Evolutionary conservation across 352 stramenopile species (phyloP).

Genomic region (Phytopythium cucurbitacearum): DNA sequence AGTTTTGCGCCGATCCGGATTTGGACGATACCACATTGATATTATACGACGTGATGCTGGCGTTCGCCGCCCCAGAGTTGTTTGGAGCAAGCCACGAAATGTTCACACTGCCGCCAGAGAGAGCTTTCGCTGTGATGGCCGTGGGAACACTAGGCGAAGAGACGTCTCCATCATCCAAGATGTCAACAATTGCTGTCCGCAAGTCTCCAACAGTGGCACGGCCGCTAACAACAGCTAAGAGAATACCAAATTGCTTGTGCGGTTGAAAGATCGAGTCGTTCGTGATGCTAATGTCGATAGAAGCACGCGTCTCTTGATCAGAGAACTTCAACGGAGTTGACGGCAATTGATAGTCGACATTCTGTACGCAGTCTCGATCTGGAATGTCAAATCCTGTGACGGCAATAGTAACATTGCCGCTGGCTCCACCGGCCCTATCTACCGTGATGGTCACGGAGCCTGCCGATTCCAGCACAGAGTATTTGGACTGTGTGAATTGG

Average conservation of each 20-base stretch:
- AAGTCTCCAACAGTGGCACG: constrained; percentile 16
- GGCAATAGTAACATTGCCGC: constrained; percentile 13
- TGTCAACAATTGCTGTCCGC: constrained; percentile 19
- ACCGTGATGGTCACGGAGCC: constrained; percentile 16
- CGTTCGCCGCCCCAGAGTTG: constrained; percentile 27
- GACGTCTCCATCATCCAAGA: constrained; percentile 46
- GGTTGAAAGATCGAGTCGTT: constrained; percentile 44
- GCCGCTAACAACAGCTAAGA: constrained; percentile 17
- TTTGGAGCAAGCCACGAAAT: constrained; percentile 25
- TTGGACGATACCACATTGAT: constrained; percentile 16
- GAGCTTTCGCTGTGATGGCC: constrained; percentile 4
- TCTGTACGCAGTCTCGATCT: constrained; percentile 9
- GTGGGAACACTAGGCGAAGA: constrained; percentile 27
- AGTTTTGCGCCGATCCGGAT: constrained; percentile 5
- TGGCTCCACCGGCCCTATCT: constrained; percentile 19
- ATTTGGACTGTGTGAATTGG: constrained; percentile 22
- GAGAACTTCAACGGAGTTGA: constrained; percentile 12
- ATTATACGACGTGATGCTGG: constrained; percentile 23
- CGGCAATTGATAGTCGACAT: constrained; percentile 26
- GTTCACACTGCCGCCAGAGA: constrained; percentile 27
- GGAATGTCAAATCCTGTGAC: constrained; percentile 13
- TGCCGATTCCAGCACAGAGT: constrained; percentile 24
- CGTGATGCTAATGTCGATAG: constrained; percentile 21
- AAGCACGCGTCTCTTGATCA: constrained; percentile 15
- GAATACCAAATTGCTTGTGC: constrained; percentile 32